phyloP scores from a whole-genome alignment of 2,329 filamentous ascomycete species.

The Ceratocystis ficicola region DNA sequence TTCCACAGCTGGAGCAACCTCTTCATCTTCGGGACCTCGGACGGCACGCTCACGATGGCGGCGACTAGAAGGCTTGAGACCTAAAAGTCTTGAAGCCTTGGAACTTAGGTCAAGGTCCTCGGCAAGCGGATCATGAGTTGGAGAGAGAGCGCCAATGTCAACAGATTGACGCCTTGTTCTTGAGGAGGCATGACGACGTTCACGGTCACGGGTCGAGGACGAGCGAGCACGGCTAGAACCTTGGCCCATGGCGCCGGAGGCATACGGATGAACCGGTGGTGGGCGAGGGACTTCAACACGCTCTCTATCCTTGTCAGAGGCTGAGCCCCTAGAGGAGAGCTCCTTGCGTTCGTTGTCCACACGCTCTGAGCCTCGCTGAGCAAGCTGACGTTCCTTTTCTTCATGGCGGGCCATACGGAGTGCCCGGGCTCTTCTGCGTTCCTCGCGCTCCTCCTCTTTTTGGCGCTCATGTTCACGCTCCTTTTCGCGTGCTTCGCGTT shows the following conservation, averaged over 20 bases:
- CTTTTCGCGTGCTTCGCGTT: constrained; percentile 30
- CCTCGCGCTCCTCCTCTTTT: constrained; percentile 19
- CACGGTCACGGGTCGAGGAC: constrained; percentile 47
- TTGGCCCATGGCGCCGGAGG: neutral
- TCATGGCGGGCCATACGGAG: constrained; percentile 13
- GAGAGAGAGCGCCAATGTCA: constrained; percentile 34
- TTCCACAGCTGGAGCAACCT: constrained; percentile 14
- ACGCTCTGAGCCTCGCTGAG: constrained; percentile 40
- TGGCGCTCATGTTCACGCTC: constrained; percentile 30
- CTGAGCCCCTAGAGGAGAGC: constrained; percentile 21
- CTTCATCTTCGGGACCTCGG: constrained; percentile 22
- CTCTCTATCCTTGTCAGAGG: constrained; percentile 29
- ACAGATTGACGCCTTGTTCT: constrained; percentile 57
- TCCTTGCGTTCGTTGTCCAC: constrained; percentile 35
- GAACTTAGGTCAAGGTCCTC: constrained; percentile 28
- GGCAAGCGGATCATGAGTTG: neutral
- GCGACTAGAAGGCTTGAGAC: constrained; percentile 36
- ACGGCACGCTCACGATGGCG: constrained; percentile 21
- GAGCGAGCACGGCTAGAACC: constrained; percentile 50
- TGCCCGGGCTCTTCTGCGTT: constrained; percentile 11
- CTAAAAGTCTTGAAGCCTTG: constrained; percentile 69
- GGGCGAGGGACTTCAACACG: constrained; percentile 41
- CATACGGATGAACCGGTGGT: constrained; percentile 44
- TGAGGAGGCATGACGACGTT: constrained; percentile 45
- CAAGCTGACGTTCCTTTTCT: constrained; percentile 21